Percentiles rank a stretch among this genome's conserved stretches.
phyloP scores from a whole-genome alignment of 495 filamentous ascomycete species.

The Xylaria telfairii region DNA sequence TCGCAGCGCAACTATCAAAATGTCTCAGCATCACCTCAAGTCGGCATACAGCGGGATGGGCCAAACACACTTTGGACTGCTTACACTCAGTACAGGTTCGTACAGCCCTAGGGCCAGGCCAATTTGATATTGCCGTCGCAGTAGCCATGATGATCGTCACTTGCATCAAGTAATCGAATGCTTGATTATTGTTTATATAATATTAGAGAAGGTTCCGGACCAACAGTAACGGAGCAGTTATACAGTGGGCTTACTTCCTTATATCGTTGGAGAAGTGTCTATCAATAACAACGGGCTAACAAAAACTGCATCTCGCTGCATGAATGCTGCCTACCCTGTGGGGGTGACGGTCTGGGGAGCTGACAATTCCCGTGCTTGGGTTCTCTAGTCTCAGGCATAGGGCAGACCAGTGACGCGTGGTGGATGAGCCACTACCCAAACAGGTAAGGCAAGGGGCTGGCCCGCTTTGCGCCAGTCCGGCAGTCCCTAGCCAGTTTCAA shows the following conservation, averaged over 20 bases:
- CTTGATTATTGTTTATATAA: neutral
- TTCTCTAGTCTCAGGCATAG: neutral
- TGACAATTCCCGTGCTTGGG: conserved; percentile 1
- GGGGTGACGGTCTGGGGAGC: neutral
- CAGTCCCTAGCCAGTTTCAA: neutral
- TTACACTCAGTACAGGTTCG: conserved; percentile 43
- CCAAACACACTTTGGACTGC: conserved; percentile 37
- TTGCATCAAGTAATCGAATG: neutral
- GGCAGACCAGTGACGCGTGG: neutral
- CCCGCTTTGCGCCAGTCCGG: neutral
- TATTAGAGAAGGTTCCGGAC: neutral
- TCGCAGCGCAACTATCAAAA: conserved; percentile 39
- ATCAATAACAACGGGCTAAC: conserved; percentile 2
- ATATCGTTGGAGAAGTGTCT: neutral
- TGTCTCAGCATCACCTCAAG: neutral
- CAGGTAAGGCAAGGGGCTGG: neutral
- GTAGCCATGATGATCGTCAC: conserved; percentile 5
- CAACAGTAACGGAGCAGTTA: neutral
- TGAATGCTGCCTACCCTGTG: conserved; percentile 8
- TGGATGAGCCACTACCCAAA: conserved; percentile 1
- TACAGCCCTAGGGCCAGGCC: conserved; percentile 15
- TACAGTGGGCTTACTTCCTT: neutral
- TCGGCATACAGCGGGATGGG: conserved; percentile 16
- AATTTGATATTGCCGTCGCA: conserved; percentile 2
- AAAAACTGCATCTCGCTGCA: neutral